Evolutionary conservation across 2,329 filamentous ascomycete genomes (phyloP), one percentile per base, ranked within the genome.

Genomic region (Apiospora sp.): DNA sequence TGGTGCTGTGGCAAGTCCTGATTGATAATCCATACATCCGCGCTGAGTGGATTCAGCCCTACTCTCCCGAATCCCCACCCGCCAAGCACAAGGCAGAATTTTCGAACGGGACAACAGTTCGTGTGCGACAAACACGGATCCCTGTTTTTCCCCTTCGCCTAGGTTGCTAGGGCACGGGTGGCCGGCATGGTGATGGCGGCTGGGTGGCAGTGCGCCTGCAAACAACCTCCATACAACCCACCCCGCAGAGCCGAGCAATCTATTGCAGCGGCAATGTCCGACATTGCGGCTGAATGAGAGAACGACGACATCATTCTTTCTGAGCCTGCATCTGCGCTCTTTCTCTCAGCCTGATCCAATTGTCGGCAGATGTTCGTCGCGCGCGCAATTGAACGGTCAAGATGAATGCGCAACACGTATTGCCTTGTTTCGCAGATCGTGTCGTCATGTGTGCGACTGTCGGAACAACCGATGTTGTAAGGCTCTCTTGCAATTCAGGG

Each of bases 211-310:
- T 64, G 58, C 58, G 27, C 16, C 51, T 24, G 41, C 22, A 3
- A 64, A 30, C 27, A 22, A 37, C 54, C 30, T 37, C 54, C 30
- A 37, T 7, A 24, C 12, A 13, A 24, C 54, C 30, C 49, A 51
- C n/a, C 58, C 58, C 58, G 58, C 58, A n/a, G 34, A 6, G 58
- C 58, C 34, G 34, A 41, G 30, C 34, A 22, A 37, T 30, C 16
- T 41, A 37, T 37, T 64, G 58, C 58, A 64, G 58, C 58, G 58
- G 58, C 22, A n/a, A 64, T 64, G 58, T 64, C 58, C 58, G 58
- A 64, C 34, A 41, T 64, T 64, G 58, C 30, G 58, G 58, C 58
- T 64, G 34, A 64, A 64, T 64, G 4, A 34, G 13, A 12, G 4
- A 24, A 24, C 58, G 41, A 64, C 58, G 30, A 64, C 58, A 64